Evolutionary conservation across 129 eudicot species (phyloP).

Genomic region (Oenanthe sinensis): DNA sequence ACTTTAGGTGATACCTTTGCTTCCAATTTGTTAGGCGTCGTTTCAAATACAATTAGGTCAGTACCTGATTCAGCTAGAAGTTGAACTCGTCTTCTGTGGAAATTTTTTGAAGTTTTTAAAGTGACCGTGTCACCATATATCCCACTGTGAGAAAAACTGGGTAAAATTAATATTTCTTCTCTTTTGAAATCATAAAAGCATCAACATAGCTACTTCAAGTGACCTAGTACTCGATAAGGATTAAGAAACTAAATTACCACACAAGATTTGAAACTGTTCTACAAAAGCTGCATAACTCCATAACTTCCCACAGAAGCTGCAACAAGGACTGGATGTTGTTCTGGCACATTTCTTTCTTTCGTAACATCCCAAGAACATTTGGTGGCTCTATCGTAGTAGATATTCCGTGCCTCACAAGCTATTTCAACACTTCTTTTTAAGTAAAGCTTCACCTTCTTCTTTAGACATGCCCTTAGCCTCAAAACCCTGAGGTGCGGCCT

Average conservation of each 20-base stretch:
- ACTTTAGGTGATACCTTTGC: constrained; percentile 39
- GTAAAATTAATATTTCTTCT: background rate
- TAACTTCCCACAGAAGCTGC: constrained; percentile 94
- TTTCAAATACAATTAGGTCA: constrained; percentile 79
- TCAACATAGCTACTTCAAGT: background rate
- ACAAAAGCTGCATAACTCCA: too few species aligned
- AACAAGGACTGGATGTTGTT: constrained; percentile 54
- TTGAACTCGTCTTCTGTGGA: constrained; percentile 76
- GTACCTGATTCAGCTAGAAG: constrained; percentile 73
- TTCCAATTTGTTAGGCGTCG: constrained; percentile 74
- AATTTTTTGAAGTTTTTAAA: constrained; percentile 46
- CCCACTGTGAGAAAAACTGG: constrained; percentile 32
- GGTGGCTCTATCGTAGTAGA: constrained; percentile 29
- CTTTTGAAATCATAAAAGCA: background rate
- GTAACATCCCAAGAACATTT: constrained; percentile 34
- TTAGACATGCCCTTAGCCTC: constrained; percentile 71
- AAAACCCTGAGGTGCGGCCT: constrained; percentile 91
- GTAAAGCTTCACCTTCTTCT: constrained; percentile 61
- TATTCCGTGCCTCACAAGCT: constrained; percentile 65
- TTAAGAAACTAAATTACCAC: background rate
- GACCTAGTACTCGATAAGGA: background rate
- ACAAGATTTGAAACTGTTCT: background rate
- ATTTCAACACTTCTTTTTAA: constrained; percentile 65
- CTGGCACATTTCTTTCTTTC: background rate
- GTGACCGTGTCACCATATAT: constrained; percentile 45